Conservation (phyloP, 768 basidiomycete genomes). For the Hygrocybe coccinea region DNA sequence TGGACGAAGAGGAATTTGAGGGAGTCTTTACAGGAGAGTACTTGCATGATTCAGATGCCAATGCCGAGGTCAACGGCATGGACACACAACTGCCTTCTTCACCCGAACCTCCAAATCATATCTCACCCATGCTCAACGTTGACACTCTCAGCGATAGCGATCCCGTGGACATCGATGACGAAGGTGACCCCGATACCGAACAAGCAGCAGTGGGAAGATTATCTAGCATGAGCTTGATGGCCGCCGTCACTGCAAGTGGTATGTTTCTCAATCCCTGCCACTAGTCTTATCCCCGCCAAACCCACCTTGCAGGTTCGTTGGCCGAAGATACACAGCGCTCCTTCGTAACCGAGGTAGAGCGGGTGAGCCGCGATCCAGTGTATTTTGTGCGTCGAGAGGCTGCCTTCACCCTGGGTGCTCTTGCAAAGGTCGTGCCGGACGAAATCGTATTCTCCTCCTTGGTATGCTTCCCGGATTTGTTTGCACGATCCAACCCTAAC, state of each 20-base stretch:
- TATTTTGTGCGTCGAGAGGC: slow-evolving; percentile 84
- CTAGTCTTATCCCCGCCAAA: neutral
- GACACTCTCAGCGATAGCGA: neutral
- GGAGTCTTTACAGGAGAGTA: neutral
- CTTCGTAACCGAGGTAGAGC: slow-evolving; percentile 71
- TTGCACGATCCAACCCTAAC: slow-evolving; percentile 1
- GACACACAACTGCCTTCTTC: neutral
- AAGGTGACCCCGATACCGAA: slow-evolving; percentile 39
- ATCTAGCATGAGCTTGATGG: slow-evolving; percentile 91
- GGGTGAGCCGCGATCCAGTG: slow-evolving; percentile 58
- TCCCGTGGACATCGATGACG: slow-evolving; percentile 13
- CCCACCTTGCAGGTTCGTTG: slow-evolving; percentile 42
- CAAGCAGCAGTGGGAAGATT: slow-evolving; percentile 83
- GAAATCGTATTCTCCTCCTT: slow-evolving; percentile 62
- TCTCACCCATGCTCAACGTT: no score
- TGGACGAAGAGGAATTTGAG: slow-evolving; percentile 38
- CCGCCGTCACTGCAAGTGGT: slow-evolving; percentile 79
- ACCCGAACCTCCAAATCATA: no score
- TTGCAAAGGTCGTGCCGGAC: slow-evolving; percentile 82
- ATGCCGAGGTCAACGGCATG: neutral
- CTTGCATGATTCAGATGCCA: neutral
- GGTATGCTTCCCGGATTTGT: slow-evolving; percentile 37
- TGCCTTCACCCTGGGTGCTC: slow-evolving; percentile 79
- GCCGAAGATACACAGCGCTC: slow-evolving; percentile 51
- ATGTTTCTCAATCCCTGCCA: slow-evolving; percentile 22